Conservation (phyloP, 2,329 filamentous ascomycete genomes). For the Diplocarpon mali region DNA sequence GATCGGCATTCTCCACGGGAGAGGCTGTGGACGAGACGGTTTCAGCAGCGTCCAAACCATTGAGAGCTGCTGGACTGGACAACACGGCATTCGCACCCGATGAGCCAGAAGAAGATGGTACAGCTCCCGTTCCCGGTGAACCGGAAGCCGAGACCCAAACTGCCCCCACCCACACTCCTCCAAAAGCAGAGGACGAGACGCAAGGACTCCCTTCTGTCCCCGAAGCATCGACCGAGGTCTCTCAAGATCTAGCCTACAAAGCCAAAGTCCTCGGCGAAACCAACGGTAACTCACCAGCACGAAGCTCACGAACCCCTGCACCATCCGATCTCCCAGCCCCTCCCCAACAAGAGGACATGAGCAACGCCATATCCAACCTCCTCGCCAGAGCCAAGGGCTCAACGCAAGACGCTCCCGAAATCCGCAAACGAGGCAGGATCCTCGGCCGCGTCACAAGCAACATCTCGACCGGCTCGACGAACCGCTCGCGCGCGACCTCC, state of each 20-base stretch:
- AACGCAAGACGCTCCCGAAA: constrained; percentile 19
- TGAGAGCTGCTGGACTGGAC: constrained; percentile 7
- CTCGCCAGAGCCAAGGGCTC: constrained; percentile 24
- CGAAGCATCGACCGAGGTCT: constrained; percentile 8
- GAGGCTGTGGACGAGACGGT: too few relatives aligned
- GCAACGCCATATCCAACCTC: constrained; percentile 22
- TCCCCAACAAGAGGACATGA: constrained; percentile 17
- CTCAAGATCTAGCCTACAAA: constrained; percentile 8
- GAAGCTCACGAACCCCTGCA: constrained; percentile 13
- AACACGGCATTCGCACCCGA: constrained; percentile 13
- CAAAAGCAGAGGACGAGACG: constrained; percentile 9
- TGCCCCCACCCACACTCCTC: background rate
- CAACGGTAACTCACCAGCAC: constrained; percentile 23
- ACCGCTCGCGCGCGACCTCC: constrained; percentile 28
- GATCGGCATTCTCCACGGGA: constrained; percentile 13
- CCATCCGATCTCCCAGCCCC: constrained; percentile 12
- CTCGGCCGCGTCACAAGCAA: constrained; percentile 49
- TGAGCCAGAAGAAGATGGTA: background rate
- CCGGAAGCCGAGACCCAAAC: background rate
- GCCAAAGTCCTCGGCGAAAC: constrained; percentile 25
- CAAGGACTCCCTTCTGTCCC: background rate
- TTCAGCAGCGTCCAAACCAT: background rate
- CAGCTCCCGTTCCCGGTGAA: constrained; percentile 3
- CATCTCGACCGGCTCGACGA: constrained; percentile 39
- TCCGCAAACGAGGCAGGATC: constrained; percentile 28